Conservation (phyloP, 352 stramenopile genomes). For the Elongisporangium anandrum region DNA sequence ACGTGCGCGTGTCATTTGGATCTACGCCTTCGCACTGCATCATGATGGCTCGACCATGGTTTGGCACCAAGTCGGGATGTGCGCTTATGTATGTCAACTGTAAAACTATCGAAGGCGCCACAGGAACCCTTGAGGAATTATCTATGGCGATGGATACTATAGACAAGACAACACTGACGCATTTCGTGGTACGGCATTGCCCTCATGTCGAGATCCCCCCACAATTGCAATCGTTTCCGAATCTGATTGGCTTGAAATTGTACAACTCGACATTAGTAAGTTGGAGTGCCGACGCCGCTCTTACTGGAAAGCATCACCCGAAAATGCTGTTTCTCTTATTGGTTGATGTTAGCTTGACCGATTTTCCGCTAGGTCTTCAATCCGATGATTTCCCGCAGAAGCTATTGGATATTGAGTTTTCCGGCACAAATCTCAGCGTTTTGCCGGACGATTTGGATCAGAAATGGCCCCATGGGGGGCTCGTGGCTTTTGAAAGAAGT, state of each 20-base stretch:
- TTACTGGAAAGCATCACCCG: slow-evolving; percentile 17
- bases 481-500: too few relatives aligned
- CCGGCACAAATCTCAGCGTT: slow-evolving; percentile 23
- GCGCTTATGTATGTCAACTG: neutral
- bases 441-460: slow-evolving; percentile 28
- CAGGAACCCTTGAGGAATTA: neutral
- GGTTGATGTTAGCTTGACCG: slow-evolving; percentile 23
- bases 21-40: neutral
- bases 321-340: slow-evolving; percentile 22
- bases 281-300: slow-evolving; percentile 18
- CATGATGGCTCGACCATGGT: neutral
- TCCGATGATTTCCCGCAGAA: slow-evolving; percentile 23
- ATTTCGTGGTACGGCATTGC: slow-evolving; percentile 31
- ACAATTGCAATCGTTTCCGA: slow-evolving; percentile 15
- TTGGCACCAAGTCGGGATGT: neutral
- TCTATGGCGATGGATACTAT: neutral
- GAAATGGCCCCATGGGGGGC: slow-evolving; percentile 26
- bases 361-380: slow-evolving; percentile 30
- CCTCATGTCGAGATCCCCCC: slow-evolving; percentile 17
- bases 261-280: slow-evolving; percentile 32
- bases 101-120: neutral
- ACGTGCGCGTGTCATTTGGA: neutral
- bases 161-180: neutral
- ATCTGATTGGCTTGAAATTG: slow-evolving; percentile 26
- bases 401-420: slow-evolving; percentile 35